Conservation (phyloP, 1,284 basidiomycete genomes). For the Heterobasidion parviporum region DNA sequence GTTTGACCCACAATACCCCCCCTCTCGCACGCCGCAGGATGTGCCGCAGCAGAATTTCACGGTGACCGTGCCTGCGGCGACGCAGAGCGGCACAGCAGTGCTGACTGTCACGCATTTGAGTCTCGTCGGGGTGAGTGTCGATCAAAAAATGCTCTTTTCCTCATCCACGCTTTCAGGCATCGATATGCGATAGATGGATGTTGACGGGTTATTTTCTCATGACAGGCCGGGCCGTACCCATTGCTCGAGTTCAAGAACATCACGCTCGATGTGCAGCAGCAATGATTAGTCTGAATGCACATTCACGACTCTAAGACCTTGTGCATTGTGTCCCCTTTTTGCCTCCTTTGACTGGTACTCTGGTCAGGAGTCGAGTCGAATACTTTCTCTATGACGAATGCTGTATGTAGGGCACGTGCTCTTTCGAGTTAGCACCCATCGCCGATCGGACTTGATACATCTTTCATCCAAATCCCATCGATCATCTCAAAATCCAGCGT, state of each 20-base stretch:
- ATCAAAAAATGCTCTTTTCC: background rate
- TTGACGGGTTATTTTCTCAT: background rate
- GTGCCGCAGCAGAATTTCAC: conserved; percentile 44
- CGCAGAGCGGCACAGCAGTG: conserved; percentile 24
- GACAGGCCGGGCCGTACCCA: conserved; percentile 4
- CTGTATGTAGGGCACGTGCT: no score
- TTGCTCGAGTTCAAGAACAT: conserved; percentile 3
- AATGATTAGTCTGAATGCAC: background rate
- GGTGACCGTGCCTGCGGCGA: conserved; percentile 28
- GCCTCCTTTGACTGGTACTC: no score
- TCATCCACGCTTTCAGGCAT: no score
- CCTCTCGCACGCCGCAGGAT: conserved; percentile 9
- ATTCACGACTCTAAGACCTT: no score
- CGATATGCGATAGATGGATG: background rate
- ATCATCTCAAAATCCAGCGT: no score
- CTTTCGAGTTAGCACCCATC: no score
- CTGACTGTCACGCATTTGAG: conserved; percentile 34
- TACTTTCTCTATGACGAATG: no score
- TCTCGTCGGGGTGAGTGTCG: conserved; percentile 32
- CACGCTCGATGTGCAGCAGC: background rate
- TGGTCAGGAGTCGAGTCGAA: no score
- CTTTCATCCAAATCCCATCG: no score
- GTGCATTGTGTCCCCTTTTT: no score
- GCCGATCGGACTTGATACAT: no score
- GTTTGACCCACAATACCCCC: conserved; percentile 29